A percentile compares a stretch with the other conserved stretches of the same genome.
phyloP scores from a whole-genome alignment of 2,329 filamentous ascomycete species.

The Aciculosporium take region DNA sequence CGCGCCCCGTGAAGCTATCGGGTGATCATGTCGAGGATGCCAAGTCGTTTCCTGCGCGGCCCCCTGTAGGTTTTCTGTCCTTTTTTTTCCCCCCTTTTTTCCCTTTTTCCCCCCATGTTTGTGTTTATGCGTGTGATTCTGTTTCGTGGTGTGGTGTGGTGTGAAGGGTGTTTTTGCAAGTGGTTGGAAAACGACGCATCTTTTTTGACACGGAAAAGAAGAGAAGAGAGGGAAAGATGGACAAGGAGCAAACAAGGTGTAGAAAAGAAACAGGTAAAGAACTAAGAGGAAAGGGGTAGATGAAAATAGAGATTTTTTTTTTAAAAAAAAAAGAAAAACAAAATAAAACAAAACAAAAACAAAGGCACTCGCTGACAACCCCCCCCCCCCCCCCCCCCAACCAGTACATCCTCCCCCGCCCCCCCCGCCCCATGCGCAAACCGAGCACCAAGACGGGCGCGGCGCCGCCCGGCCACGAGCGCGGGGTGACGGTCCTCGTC shows the following conservation, averaged over 20 bases:
- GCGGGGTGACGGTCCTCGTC: slow-evolving; percentile 44
- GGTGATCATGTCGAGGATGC: slow-evolving; percentile 83
- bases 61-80: slow-evolving; percentile 43
- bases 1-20: slow-evolving; percentile 66
- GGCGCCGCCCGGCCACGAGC: slow-evolving; percentile 40
- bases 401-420: slow-evolving; percentile 59
- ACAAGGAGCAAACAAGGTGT: too few species aligned
- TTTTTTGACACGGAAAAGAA: too few species aligned
- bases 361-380: too few species aligned
- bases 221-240: not conserved
- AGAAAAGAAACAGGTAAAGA: too few species aligned
- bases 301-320: too few species aligned
- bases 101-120: too few species aligned
- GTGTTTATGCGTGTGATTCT: too few species aligned
- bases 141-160: too few species aligned
- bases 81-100: too few species aligned
- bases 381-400: not conserved
- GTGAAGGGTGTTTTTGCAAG: too few species aligned
- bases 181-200: too few species aligned
- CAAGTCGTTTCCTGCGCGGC: slow-evolving; percentile 58
- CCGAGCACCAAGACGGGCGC: slow-evolving; percentile 28
- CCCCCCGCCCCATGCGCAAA: slow-evolving; percentile 42
- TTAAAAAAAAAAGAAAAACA: not conserved
- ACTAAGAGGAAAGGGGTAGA: too few species aligned
- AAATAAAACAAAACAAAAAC: not conserved